These are phyloP conservation scores for Euphrasia confusa DNA, from an alignment of 257 asterid genomes.

Conservation along the genomic window DNA sequence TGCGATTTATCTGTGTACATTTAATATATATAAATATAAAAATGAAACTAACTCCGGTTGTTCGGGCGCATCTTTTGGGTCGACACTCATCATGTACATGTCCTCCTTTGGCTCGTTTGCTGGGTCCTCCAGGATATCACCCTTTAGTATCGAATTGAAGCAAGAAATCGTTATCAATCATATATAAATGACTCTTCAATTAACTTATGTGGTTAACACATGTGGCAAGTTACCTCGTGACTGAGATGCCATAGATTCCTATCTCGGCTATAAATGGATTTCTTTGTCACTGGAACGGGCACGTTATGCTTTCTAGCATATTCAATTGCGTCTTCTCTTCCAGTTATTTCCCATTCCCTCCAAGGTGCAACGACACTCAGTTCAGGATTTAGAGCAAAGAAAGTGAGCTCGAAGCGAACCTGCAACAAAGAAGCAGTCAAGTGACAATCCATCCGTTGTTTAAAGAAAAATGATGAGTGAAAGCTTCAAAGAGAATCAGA, in stretches of 20 bases:
- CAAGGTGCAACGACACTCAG: constrained; percentile 96
- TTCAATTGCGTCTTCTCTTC: constrained; percentile 96
- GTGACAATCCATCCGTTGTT: background rate
- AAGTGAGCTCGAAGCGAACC: constrained; percentile 98
- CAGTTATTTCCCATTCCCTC: constrained; percentile 98
- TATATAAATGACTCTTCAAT: background rate
- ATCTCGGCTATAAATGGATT: constrained; percentile 96
- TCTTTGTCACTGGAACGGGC: constrained; percentile 94
- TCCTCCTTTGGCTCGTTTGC: constrained; percentile 88
- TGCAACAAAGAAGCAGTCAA: constrained; percentile 29
- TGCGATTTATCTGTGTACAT: background rate
- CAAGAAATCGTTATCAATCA: background rate
- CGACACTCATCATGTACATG: constrained; percentile 87
- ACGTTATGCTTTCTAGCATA: constrained; percentile 85
- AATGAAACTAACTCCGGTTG: constrained; percentile 65
- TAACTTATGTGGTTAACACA: too few relatives aligned
- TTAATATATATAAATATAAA: background rate
- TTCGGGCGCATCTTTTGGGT: constrained; percentile 79
- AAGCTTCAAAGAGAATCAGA: constrained; percentile 11
- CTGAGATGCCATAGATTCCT: constrained; percentile 98
- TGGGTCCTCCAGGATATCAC: constrained; percentile 92
- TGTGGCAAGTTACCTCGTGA: constrained; percentile 61
- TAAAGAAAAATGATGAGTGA: background rate
- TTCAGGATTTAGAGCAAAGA: constrained; percentile 94
- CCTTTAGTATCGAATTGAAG: constrained; percentile 37